Evolutionary conservation across 768 basidiomycete species (phyloP).

Genomic region (Suillus luteus): DNA sequence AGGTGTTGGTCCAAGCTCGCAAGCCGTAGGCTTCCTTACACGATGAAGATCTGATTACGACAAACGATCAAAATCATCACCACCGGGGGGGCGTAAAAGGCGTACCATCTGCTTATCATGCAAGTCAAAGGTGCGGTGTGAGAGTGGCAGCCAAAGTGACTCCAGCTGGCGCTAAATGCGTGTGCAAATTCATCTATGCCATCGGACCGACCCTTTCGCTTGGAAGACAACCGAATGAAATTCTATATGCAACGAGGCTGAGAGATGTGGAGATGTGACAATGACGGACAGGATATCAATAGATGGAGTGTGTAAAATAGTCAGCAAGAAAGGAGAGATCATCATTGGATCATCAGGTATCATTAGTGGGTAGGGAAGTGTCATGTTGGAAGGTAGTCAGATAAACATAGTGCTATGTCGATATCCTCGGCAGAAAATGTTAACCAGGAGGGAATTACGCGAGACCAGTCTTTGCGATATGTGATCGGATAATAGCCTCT

Average conservation of each 20-base stretch:
- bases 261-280: background rate
- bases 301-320: conserved; percentile 5
- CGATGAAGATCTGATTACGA: background rate
- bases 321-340: conserved; percentile 5
- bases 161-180: conserved; percentile 6
- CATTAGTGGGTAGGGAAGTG: conserved; percentile 3
- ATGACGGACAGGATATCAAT: conserved; percentile 6
- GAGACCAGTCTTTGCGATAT: conserved; percentile 56
- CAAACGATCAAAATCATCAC: background rate
- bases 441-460: conserved; percentile 20
- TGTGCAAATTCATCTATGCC: conserved; percentile 8
- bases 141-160: background rate
- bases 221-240: background rate
- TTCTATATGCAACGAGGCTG: conserved; percentile 7
- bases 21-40: too few relatives aligned
- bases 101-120: conserved; percentile 1
- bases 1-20: too few relatives aligned
- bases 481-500: conserved; percentile 67
- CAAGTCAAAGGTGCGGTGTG: background rate
- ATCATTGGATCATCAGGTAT: background rate
- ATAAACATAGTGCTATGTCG: conserved; percentile 7
- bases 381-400: conserved; percentile 9
- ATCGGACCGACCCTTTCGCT: background rate
- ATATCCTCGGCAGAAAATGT: background rate
- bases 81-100: background rate